Percentiles rank a stretch among this genome's conserved stretches.
These are phyloP conservation scores for Panellus pusillus DNA, from an alignment of 768 basidiomycete species.

Conservation along the genomic window DNA sequence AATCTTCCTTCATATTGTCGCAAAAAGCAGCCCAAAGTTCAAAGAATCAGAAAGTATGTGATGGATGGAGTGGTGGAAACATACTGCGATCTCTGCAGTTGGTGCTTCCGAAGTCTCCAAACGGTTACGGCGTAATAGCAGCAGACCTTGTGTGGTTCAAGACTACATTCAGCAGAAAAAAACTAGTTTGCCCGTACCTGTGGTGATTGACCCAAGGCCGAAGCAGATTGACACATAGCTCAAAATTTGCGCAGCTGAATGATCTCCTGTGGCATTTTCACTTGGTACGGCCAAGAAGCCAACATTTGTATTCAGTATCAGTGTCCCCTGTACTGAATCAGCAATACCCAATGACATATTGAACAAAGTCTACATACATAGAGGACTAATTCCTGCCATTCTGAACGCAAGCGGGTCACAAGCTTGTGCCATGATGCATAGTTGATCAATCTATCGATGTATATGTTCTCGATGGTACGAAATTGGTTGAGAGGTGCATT, in stretches of 20 bases:
- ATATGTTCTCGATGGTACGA: not conserved
- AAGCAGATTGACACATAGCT: conserved; percentile 2
- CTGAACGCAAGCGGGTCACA: not conserved
- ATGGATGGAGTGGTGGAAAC: too few species aligned
- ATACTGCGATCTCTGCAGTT: too few species aligned
- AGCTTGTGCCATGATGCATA: not conserved
- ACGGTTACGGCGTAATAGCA: too few species aligned
- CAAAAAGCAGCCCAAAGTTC: too few species aligned
- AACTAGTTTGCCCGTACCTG: too few species aligned
- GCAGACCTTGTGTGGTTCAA: too few species aligned
- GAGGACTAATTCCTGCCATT: not conserved
- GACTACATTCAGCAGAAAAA: too few species aligned
- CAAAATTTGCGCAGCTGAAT: not conserved
- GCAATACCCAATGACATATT: not conserved
- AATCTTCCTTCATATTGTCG: too few species aligned
- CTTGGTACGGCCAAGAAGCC: conserved; percentile 1
- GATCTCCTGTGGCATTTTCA: not conserved
- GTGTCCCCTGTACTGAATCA: not conserved
- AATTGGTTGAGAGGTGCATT: not conserved
- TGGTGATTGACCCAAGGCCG: not conserved
- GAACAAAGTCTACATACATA: not conserved
- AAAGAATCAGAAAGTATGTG: too few species aligned
- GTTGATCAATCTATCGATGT: not conserved
- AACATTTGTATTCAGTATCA: conserved; percentile 1
- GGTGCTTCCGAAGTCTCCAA: too few species aligned